A percentile compares a stretch with the other conserved stretches of the same genome.
These are phyloP conservation scores for Aechmea fasciata DNA, from an alignment of 176 grass and related monocot genomes.

Conservation along the genomic window DNA sequence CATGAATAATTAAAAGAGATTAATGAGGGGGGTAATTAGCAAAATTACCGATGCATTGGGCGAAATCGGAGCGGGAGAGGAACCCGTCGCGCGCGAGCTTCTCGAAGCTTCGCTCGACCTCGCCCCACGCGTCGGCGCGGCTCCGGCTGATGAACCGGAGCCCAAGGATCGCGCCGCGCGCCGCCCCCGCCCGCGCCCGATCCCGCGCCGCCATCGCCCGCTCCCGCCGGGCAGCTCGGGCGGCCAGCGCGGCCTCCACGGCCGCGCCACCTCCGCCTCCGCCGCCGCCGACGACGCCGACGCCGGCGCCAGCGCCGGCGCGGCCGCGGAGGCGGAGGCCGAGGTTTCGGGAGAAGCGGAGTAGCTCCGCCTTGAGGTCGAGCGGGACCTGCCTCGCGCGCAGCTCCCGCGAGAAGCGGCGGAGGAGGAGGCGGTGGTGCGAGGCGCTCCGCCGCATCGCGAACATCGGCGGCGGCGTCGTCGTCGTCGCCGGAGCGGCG, in stretches of 20 bases:
- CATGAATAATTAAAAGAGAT: conserved; percentile 6
- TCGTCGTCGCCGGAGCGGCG: conserved; percentile 25
- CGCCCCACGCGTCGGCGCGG: conserved; percentile 62
- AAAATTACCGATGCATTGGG: conserved; percentile 68
- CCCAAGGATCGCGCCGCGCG: conserved; percentile 50
- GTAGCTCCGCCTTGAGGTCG: conserved; percentile 48
- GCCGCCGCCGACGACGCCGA: neutral
- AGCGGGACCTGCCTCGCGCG: conserved; percentile 62
- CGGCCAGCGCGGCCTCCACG: conserved; percentile 60
- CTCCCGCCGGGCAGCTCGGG: conserved; percentile 42
- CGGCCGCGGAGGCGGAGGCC: neutral
- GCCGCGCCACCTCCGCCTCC: conserved; percentile 11
- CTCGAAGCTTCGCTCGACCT: conserved; percentile 75
- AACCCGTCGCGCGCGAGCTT: conserved; percentile 48
- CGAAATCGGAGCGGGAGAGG: conserved; percentile 62
- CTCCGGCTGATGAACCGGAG: conserved; percentile 73
- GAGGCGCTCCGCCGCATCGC: conserved; percentile 62
- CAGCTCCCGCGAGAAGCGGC: conserved; percentile 83
- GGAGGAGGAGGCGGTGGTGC: conserved; percentile 57
- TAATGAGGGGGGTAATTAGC: too few relatives aligned
- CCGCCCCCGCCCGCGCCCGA: conserved; percentile 39
- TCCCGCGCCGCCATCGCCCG: conserved; percentile 47
- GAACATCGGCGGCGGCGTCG: conserved; percentile 49
- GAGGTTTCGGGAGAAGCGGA: conserved; percentile 45
- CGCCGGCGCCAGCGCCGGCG: neutral